phyloP scores from a whole-genome alignment of 225 moss, liverwort and hornwort species.

The Polytrichum commune region DNA sequence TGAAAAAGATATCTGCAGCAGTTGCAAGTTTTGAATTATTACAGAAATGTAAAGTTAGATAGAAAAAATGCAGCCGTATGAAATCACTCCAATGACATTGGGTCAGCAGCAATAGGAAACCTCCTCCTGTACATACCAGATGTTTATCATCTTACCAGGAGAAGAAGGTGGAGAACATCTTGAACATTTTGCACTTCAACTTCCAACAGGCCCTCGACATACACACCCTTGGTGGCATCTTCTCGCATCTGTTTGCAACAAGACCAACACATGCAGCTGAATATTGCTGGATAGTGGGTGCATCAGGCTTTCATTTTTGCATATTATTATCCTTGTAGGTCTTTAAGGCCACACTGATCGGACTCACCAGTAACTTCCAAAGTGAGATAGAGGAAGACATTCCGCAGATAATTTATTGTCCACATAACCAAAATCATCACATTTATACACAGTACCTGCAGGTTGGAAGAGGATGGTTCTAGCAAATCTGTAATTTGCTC shows the following conservation, averaged over 20 bases:
- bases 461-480: slow-evolving; percentile 49
- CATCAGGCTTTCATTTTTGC: no score
- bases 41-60: no score
- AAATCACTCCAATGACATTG: no score
- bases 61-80: no score
- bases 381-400: neutral
- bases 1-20: no score
- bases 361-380: no score
- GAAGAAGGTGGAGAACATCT: slow-evolving; percentile 84
- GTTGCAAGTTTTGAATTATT: no score
- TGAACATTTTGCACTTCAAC: slow-evolving; percentile 81
- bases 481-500: slow-evolving; percentile 56
- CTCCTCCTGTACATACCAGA: no score
- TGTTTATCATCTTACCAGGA: slow-evolving; percentile 47
- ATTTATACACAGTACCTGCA: slow-evolving; percentile 30
- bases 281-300: no score
- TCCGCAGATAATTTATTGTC: no score
- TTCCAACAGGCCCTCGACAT: slow-evolving; percentile 86
- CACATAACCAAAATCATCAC: neutral
- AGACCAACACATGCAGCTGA: slow-evolving; percentile 1
- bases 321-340: no score
- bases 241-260: slow-evolving; percentile 71
- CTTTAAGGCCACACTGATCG: neutral
- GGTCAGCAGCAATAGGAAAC: no score
- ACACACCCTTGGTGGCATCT: slow-evolving; percentile 87